Percentiles rank a stretch among this genome's conserved stretches.
Evolutionary conservation across 305 asterid species (phyloP).

Genomic region (Andrographis paniculata): DNA sequence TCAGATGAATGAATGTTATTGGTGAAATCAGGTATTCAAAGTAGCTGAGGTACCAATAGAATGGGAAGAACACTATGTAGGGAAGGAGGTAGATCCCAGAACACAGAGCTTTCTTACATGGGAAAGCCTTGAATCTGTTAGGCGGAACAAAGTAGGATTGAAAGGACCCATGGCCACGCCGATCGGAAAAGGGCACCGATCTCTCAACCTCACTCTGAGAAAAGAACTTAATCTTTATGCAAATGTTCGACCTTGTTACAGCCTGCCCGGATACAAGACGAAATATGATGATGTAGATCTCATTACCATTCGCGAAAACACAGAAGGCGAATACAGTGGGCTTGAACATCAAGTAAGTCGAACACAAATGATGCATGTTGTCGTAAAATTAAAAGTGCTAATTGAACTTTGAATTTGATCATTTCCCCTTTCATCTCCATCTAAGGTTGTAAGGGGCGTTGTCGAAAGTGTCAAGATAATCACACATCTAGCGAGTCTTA

Average conservation of each 20-base stretch:
- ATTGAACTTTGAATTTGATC: constrained; percentile 33
- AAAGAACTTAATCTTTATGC: constrained; percentile 95
- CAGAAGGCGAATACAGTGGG: constrained; percentile 99
- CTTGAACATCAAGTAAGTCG: constrained; percentile 90
- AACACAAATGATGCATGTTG: not conserved
- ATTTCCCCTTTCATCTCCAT: constrained; percentile 21
- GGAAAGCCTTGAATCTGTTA: constrained; percentile 96
- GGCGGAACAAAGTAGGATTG: constrained; percentile 77
- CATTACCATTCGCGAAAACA: constrained; percentile 92
- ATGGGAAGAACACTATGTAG: constrained; percentile 98
- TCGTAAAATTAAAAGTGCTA: constrained; percentile 5
- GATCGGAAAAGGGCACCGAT: constrained; percentile 96
- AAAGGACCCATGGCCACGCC: constrained; percentile 99
- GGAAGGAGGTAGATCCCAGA: constrained; percentile 82
- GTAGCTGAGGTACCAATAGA: constrained; percentile 90
- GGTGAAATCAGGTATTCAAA: constrained; percentile 48
- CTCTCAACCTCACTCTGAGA: constrained; percentile 94
- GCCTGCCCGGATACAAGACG: constrained; percentile 97
- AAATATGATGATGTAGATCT: constrained; percentile 89
- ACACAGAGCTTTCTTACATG: constrained; percentile 97
- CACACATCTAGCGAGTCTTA: constrained; percentile 88
- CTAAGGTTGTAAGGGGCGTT: constrained; percentile 96
- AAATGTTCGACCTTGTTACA: constrained; percentile 97
- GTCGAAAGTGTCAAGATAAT: constrained; percentile 96
- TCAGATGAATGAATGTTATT: not conserved